A percentile compares a stretch with the other conserved stretches of the same genome.
Conservation (phyloP, 2,329 filamentous ascomycete genomes). For the Corynespora cassiicola region DNA sequence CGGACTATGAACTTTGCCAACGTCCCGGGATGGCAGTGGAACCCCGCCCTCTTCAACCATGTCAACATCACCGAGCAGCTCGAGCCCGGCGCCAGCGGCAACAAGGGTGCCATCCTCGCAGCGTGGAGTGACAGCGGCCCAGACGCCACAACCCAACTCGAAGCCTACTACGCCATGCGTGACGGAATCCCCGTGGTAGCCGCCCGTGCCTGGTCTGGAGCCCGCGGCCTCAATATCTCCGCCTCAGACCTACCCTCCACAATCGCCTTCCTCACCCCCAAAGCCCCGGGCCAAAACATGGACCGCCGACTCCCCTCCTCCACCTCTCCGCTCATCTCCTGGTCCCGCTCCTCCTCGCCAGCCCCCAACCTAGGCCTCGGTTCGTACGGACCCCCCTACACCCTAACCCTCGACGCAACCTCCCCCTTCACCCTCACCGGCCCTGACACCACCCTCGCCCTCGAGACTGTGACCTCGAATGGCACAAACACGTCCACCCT, state of each 20-base stretch:
- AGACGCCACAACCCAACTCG: slow-evolving; percentile 56
- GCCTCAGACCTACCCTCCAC: slow-evolving; percentile 33
- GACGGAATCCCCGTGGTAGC: slow-evolving; percentile 54
- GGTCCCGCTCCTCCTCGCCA: slow-evolving; percentile 27
- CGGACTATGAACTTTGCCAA: slow-evolving; percentile 55
- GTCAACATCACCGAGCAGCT: slow-evolving; percentile 52
- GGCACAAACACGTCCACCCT: slow-evolving; percentile 39
- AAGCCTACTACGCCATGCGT: slow-evolving; percentile 56
- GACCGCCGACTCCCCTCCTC: slow-evolving; percentile 45
- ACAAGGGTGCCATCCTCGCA: slow-evolving; percentile 50
- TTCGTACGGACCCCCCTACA: slow-evolving; percentile 57
- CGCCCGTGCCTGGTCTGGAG: slow-evolving; percentile 53
- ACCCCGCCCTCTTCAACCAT: slow-evolving; percentile 53
- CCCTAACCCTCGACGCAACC: slow-evolving; percentile 44
- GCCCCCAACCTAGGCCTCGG: slow-evolving; percentile 36
- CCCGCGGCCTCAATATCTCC: slow-evolving; percentile 43
- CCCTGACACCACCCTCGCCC: slow-evolving; percentile 49
- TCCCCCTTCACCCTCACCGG: slow-evolving; percentile 55
- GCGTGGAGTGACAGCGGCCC: slow-evolving; percentile 59
- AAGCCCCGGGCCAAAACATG: slow-evolving; percentile 54
- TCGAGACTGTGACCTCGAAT: slow-evolving; percentile 32
- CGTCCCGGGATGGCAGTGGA: slow-evolving; percentile 52
- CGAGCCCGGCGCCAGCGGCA: slow-evolving; percentile 30
- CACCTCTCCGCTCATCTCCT: slow-evolving; percentile 38
- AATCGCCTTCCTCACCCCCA: slow-evolving; percentile 46